Evolutionary conservation across 2,329 filamentous ascomycete species (phyloP).

Genomic region (Tothia fuscella): DNA sequence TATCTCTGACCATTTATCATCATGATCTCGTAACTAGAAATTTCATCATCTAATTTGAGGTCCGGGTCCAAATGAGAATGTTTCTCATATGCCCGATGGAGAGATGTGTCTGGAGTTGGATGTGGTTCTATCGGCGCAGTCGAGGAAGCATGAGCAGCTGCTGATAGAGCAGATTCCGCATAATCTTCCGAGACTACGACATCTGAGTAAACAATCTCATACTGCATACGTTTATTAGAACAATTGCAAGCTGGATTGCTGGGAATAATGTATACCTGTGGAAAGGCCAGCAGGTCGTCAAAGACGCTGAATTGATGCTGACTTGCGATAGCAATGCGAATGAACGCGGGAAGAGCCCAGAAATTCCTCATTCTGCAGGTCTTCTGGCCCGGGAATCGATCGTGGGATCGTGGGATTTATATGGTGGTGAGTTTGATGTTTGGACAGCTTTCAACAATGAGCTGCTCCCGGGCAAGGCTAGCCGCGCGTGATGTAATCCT

Average conservation of each 20-base stretch:
- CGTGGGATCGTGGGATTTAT: too few species aligned
- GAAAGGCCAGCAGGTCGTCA: slow-evolving; percentile 76
- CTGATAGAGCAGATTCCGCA: slow-evolving; percentile 47
- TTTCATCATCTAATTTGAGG: slow-evolving; percentile 12
- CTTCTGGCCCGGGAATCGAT: too few species aligned
- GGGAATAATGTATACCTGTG: slow-evolving; percentile 50
- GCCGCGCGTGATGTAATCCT: too few species aligned
- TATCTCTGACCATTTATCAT: slow-evolving; percentile 58
- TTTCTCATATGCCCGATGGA: slow-evolving; percentile 1
- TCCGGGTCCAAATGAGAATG: slow-evolving; percentile 5
- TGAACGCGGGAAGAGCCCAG: slow-evolving; percentile 35
- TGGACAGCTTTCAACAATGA: too few species aligned
- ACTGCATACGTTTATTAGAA: slow-evolving; percentile 39
- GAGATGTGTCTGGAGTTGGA: slow-evolving; percentile 15
- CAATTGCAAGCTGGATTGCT: not conserved
- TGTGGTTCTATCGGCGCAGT: slow-evolving; percentile 13
- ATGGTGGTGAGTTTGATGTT: too few species aligned
- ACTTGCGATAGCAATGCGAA: slow-evolving; percentile 38
- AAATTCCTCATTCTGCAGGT: slow-evolving; percentile 39
- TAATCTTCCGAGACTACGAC: slow-evolving; percentile 59
- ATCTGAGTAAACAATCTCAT: slow-evolving; percentile 65
- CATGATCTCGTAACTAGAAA: slow-evolving; percentile 56
- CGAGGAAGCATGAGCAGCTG: slow-evolving; percentile 16
- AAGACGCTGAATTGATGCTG: slow-evolving; percentile 68
- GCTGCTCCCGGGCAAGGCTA: too few species aligned